phyloP scores from a whole-genome alignment of 164 flowering plant genomes.

The Tetracentron sinense region DNA sequence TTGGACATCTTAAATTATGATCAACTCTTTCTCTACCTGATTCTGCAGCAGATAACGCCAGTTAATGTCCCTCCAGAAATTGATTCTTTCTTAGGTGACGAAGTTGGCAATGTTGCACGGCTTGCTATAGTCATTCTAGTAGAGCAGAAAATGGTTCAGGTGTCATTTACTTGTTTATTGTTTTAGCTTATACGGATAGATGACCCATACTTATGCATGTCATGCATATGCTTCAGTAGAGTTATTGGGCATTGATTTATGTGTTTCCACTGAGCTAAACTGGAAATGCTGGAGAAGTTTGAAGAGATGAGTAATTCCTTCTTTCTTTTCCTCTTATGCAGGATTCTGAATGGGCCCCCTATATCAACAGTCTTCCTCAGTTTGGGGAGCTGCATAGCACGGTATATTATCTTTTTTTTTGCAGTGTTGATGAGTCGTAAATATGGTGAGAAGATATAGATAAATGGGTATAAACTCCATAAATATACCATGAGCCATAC shows the following conservation, averaged over 20 bases:
- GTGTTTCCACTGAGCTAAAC: not conserved
- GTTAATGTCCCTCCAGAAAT: slow-evolving; percentile 51
- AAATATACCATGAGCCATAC: no score
- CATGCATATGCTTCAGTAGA: no score
- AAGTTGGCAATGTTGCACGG: slow-evolving; percentile 44
- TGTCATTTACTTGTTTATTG: slow-evolving; percentile 15
- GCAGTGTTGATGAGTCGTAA: not conserved
- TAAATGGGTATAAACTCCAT: not conserved
- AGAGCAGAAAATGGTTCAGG: slow-evolving; percentile 67
- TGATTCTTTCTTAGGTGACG: slow-evolving; percentile 33
- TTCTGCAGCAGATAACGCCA: slow-evolving; percentile 60
- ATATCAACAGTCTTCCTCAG: slow-evolving; percentile 60
- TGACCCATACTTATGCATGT: no score
- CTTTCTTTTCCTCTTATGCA: slow-evolving; percentile 23
- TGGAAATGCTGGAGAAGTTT: not conserved
- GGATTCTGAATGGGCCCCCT: slow-evolving; percentile 83
- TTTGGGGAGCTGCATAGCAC: slow-evolving; percentile 62
- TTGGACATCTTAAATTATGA: not conserved
- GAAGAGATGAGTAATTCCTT: not conserved
- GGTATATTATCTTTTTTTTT: slow-evolving; percentile 27
- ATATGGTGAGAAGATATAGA: not conserved
- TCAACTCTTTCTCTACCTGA: not conserved
- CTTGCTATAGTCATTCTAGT: slow-evolving; percentile 63
- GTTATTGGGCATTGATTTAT: not conserved
- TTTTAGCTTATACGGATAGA: no score